phyloP scores from a whole-genome alignment of 1,284 basidiomycete genomes.

The Rhodotorula sp. region DNA sequence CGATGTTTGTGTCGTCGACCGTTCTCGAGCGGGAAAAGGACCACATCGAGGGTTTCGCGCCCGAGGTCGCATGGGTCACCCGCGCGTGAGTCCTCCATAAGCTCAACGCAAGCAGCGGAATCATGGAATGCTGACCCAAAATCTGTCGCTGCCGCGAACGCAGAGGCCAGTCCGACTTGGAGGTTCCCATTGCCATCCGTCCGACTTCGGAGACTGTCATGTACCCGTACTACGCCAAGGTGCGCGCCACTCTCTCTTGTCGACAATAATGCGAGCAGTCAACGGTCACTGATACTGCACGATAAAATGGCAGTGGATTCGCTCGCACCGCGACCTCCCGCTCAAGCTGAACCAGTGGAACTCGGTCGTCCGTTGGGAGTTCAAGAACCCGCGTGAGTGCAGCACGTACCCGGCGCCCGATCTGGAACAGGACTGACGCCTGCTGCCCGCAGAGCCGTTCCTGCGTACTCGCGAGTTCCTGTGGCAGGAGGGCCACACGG shows the following conservation, averaged over 20 bases:
- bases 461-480: conserved; percentile 98
- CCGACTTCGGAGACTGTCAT: conserved; percentile 76
- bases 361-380: conserved; percentile 98
- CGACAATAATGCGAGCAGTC: conserved; percentile 24
- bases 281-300: conserved; percentile 62
- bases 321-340: conserved; percentile 93
- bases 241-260: conserved; percentile 6
- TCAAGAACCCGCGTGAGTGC: conserved; percentile 89
- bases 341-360: conserved; percentile 99
- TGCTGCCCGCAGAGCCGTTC: conserved; percentile 72
- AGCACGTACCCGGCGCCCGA: not conserved
- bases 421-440: not conserved
- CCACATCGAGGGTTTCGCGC: conserved; percentile 99
- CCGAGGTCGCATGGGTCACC: conserved; percentile 99
- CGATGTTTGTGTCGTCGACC: conserved; percentile 93
- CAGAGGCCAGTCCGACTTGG: conserved; percentile 86
- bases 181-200: conserved; percentile 96
- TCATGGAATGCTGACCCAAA: not conserved
- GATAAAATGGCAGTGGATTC: conserved; percentile 67
- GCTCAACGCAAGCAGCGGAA: not conserved
- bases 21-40: conserved; percentile 97
- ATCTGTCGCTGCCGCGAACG: no score
- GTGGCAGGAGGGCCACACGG: conserved; percentile 99
- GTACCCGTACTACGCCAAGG: conserved; percentile 48
- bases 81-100: conserved; percentile 65